These are phyloP conservation scores for Pleurotus eryngii DNA, from an alignment of 768 basidiomycete species.

Conservation along the genomic window DNA sequence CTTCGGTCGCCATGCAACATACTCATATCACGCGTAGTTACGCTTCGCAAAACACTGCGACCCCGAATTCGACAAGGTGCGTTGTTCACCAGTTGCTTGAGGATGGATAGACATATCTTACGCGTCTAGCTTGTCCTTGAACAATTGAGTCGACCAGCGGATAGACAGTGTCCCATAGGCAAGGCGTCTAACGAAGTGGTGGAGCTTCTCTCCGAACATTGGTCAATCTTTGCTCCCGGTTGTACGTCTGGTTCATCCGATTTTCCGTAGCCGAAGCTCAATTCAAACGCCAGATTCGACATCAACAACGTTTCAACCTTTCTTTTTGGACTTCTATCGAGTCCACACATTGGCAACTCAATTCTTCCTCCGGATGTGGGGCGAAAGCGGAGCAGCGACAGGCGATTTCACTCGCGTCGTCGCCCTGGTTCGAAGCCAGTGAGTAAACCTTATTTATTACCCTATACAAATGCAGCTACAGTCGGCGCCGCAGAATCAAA, in stretches of 20 bases:
- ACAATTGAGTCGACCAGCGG: slow-evolving; percentile 69
- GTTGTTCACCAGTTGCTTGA: slow-evolving; percentile 8
- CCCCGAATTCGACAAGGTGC: slow-evolving; percentile 75
- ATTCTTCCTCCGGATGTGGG: slow-evolving; percentile 94
- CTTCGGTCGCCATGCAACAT: not conserved
- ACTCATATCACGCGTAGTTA: slow-evolving; percentile 35
- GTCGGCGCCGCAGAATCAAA: slow-evolving; percentile 53
- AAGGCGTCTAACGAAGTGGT: slow-evolving; percentile 85
- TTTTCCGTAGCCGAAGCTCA: too few relatives aligned
- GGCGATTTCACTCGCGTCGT: slow-evolving; percentile 79
- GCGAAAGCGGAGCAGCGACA: slow-evolving; percentile 73
- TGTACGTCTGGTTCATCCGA: slow-evolving; percentile 44
- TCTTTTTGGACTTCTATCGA: slow-evolving; percentile 80
- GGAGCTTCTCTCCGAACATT: slow-evolving; percentile 79
- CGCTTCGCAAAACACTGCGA: slow-evolving; percentile 61
- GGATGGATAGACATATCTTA: too few relatives aligned
- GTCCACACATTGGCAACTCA: slow-evolving; percentile 78
- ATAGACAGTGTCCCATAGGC: slow-evolving; percentile 79
- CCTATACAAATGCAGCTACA: not conserved
- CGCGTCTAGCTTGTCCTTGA: slow-evolving; percentile 65
- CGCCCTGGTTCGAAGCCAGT: slow-evolving; percentile 83
- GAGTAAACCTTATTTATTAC: slow-evolving; percentile 28
- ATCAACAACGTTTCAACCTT: slow-evolving; percentile 79
- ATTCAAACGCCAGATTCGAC: slow-evolving; percentile 55
- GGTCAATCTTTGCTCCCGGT: slow-evolving; percentile 82